phyloP scores from a whole-genome alignment of 1,284 basidiomycete species.

The Sporisorium iseilematis-ciliati region DNA sequence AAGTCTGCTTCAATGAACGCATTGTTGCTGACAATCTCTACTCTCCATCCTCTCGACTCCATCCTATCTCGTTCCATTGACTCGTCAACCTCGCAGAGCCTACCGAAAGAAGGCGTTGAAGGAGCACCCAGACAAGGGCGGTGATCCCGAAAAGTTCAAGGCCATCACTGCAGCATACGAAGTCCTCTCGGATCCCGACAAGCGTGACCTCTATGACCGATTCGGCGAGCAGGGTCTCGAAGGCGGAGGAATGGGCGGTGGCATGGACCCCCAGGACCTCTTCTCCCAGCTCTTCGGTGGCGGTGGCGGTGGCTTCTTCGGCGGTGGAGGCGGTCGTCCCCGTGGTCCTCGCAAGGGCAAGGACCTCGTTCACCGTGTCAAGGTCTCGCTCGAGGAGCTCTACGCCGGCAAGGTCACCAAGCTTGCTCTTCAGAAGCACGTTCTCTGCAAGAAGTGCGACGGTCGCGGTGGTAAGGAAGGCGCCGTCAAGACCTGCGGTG shows the following conservation, averaged over 20 bases:
- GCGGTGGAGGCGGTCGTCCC: conserved; percentile 75
- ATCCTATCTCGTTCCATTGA: neutral
- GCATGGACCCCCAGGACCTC: conserved; percentile 97
- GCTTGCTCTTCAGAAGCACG: conserved; percentile 94
- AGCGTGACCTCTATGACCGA: conserved; percentile 80
- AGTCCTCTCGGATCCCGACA: conserved; percentile 88
- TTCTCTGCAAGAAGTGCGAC: conserved; percentile 91
- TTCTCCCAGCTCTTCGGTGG: conserved; percentile 95
- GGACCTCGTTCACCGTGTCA: conserved; percentile 96
- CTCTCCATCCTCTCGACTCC: neutral
- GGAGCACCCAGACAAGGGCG: conserved; percentile 93
- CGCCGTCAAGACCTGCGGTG: conserved; percentile 82
- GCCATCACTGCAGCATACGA: conserved; percentile 98
- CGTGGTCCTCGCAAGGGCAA: conserved; percentile 95
- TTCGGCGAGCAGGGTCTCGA: conserved; percentile 92
- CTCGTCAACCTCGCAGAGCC: conserved; percentile 21
- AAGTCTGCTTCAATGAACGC: neutral
- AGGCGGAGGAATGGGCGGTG: conserved; percentile 76
- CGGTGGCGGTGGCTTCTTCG: conserved; percentile 76
- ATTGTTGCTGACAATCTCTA: conserved; percentile 10
- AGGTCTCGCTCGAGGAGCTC: conserved; percentile 95
- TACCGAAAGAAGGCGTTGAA: conserved; percentile 65
- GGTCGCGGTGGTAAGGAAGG: conserved; percentile 98
- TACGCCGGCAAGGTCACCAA: conserved; percentile 99
- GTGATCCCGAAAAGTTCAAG: conserved; percentile 95